Evolutionary conservation across 2,329 filamentous ascomycete genomes (phyloP), one percentile per base, ranked within the genome.

Genomic region (Penicillium thymicola): DNA sequence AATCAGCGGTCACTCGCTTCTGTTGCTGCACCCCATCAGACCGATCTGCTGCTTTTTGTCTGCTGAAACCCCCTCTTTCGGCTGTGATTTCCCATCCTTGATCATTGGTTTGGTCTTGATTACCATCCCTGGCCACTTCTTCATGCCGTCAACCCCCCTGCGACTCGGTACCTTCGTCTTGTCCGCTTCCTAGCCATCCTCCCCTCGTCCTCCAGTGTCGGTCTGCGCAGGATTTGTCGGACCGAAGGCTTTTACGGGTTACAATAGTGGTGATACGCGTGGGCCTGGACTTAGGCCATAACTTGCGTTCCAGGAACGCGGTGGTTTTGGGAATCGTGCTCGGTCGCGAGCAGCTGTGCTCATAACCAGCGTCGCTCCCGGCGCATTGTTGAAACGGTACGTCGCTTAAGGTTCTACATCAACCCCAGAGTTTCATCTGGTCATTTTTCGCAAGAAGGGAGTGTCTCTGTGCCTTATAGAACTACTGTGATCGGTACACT

Each of bases 361-460:
- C 63, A 66, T 58, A 55, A 62, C 66, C 58, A 54, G 60, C 61
- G 64, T 67, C 59, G 63, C 62, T 66, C 53, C 60, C 67, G 71
- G 72, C 72, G 72, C 72, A 73, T 72, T 72, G 65, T 65, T 68
- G 59, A 66, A 64, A 68, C 61, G 70, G 72, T 74, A 72, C 65
- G 71, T 71, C 62, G 62, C 64, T 62, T 54, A 48, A 34, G 59
- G 61, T 45, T 57, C 49, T 63, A 57, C 54, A 61, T 55, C 45
- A 40, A 37, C 60, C 28, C 48, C 21, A 23, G 40, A 45, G 27
- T 32, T 54, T 41, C 34, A 43, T 59, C 42, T 38, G 56, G 41
- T 43, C 27, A 28, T 43, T 38, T 40, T 48, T 32, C 30, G 27
- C 32, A 51, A 59, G 32, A 11, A 42, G 8, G 13, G 7, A 27